Base-by-base conservation (phyloP, 2,329 filamentous ascomycete genomes). In the Colletotrichum sp. region DNA sequence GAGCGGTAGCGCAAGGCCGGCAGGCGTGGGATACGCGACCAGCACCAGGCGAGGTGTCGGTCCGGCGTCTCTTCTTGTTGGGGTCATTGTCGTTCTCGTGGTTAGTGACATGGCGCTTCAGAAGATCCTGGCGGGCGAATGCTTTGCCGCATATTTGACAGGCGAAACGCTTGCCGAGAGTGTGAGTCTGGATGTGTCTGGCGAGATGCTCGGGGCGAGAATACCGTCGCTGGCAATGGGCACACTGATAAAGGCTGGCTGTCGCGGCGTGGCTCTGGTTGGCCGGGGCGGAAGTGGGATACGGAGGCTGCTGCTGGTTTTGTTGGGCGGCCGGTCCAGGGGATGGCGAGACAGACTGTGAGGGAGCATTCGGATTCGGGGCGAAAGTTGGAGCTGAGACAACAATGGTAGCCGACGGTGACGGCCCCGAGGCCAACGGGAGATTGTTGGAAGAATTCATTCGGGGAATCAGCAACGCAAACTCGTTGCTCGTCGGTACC, bases 121-220 rank as follows among this genome's bases (percentile, higher is more conserved):
- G 84, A 13, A 91, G 84, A 79, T 91, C 89, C 72, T 89, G 89
- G 24, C 89, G 86, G 12, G 88, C 88, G 80, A 90, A 91, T 7
- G 87, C 87, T 79, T 90, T 91, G 71, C 88, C 86, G 78, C 89
- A 90, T 71, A 90, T 84, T 52, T 88, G 83, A 78, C 88, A 89
- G 21, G 84, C 80, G 79, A 90, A 90, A 34, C 88, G 86, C 66
- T 89, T 88, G 7, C 88, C 88, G 8, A 89, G 83, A 4, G 88
- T 89, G 78, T 90, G 88, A 5, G 87, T 88, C 78, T 88, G 87
- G 49, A 89, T 88, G 79, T 90, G 88, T 30, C 88, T 83, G 70
- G 89, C 88, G 13, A 90, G 87, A 79, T 90, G 89, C 79, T 90
- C 89, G 5, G 89, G 89, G 15, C 89, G 86, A 49, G 88, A 89